These are phyloP conservation scores for Ogataea sp. DNA, from an alignment of 805 yeast species.

Conservation along the genomic window DNA sequence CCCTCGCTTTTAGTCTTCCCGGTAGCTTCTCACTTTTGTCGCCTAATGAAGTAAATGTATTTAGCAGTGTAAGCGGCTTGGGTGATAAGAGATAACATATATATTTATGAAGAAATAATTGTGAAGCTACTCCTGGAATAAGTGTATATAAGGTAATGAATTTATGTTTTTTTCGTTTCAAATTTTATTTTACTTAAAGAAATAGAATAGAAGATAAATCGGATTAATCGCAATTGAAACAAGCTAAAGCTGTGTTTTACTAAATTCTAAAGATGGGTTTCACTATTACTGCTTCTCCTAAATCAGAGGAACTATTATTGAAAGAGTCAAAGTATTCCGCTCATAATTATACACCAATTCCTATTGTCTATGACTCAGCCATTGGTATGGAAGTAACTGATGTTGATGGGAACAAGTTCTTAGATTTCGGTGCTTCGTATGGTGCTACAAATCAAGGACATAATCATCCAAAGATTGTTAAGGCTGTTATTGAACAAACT, in stretches of 20 bases:
- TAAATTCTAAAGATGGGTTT: constrained; percentile 7
- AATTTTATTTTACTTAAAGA: background rate
- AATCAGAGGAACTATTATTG: constrained; percentile 8
- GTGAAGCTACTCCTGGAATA: no score
- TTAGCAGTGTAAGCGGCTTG: no score
- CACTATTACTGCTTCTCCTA: constrained; percentile 11
- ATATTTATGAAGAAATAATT: no score
- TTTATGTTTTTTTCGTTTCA: background rate
- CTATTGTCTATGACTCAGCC: constrained; percentile 17
- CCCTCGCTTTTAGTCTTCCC: no score
- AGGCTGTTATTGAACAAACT: constrained; percentile 25
- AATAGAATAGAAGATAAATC: background rate
- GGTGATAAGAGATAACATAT: no score
- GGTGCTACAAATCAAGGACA: constrained; percentile 22
- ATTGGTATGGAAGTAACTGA: constrained; percentile 15
- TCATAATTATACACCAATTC: constrained; percentile 21
- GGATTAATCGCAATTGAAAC: no score
- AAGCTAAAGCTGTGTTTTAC: no score
- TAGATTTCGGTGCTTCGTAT: constrained; percentile 21
- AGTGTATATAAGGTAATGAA: no score
- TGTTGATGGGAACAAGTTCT: constrained; percentile 17
- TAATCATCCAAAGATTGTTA: constrained; percentile 18
- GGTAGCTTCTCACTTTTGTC: no score
- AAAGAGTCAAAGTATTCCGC: constrained; percentile 18
- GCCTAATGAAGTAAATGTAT: no score